phyloP scores from a whole-genome alignment of 1,284 basidiomycete genomes.

The Pseudozyma flocculosa region DNA sequence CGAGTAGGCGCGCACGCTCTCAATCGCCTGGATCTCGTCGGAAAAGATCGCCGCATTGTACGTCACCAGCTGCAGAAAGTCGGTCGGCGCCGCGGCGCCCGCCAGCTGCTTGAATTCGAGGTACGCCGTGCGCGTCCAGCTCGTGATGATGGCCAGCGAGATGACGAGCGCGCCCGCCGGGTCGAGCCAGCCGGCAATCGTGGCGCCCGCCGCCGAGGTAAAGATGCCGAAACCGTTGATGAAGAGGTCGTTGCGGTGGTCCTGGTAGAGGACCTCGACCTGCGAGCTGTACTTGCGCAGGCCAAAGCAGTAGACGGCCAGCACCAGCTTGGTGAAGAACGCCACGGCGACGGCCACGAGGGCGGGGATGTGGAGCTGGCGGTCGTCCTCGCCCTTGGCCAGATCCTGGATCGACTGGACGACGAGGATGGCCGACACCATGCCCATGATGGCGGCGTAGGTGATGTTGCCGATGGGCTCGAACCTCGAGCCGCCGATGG shows the following conservation, averaged over 20 bases:
- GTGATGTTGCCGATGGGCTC: conserved; percentile 74
- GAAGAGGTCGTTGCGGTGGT: conserved; percentile 73
- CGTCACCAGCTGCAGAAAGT: conserved; percentile 84
- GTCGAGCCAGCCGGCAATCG: conserved; percentile 80
- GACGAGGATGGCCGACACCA: conserved; percentile 79
- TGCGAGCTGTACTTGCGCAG: conserved; percentile 80
- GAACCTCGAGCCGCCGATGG: conserved; percentile 82
- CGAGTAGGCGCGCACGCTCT: conserved; percentile 64
- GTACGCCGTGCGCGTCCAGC: conserved; percentile 65
- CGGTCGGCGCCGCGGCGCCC: conserved; percentile 84
- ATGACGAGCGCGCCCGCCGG: conserved; percentile 75
- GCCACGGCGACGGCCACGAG: conserved; percentile 79
- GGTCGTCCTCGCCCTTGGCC: conserved; percentile 65
- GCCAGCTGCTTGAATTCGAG: conserved; percentile 81
- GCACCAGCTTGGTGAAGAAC: conserved; percentile 77
- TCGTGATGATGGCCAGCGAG: conserved; percentile 73
- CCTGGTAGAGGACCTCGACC: conserved; percentile 90
- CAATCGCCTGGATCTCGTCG: conserved; percentile 79
- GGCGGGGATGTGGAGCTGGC: conserved; percentile 76
- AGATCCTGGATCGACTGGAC: conserved; percentile 78
- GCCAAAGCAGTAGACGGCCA: conserved; percentile 84
- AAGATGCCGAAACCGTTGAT: conserved; percentile 70
- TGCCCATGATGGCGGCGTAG: conserved; percentile 68
- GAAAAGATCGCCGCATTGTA: conserved; percentile 74
- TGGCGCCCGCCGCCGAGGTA: conserved; percentile 86